Base-by-base conservation (phyloP, 2,329 filamentous ascomycete species). In the Conoideocrella luteorostrata region DNA sequence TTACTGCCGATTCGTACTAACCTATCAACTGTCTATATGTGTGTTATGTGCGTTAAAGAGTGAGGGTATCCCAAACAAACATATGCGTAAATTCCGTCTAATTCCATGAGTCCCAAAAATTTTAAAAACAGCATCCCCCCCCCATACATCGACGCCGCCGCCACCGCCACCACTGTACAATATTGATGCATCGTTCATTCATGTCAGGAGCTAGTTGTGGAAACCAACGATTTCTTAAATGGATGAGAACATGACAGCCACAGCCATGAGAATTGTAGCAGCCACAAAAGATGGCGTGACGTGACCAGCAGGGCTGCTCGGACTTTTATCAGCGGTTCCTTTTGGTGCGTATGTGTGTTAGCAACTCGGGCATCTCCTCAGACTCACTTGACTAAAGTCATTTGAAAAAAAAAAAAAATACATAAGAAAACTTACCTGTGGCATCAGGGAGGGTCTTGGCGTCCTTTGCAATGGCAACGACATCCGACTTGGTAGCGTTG, bases 401-500 rank as follows among this genome's bases (percentile, higher is more conserved):
- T n/a, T n/a, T n/a, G n/a, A n/a, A n/a, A n/a, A n/a, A 9, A 17
- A 12, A 13, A 5, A 13, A 2, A 28, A n/a, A n/a, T 2, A 3
- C 2, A 13, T 10, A 17, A 12, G 18, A 35, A 15, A 34, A 51
- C 58, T 52, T 53, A 58, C 65, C 74, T 20, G 59, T 68, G 18
- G 67, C 59, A 10, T 57, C 57, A 5, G 74, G 71, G 13, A 78
- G 57, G 5, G 59, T 56, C 10, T 57, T 62, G 37, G 59, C 60
- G 38, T 53, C 52, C 11, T 56, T 57, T 20, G 57, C 56, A 47
- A 80, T 67, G 53, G 72, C 69, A 30, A 76, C 54, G 17, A 79
- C 53, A 46, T 67, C 65, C 37, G 61, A 66, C 18, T 59, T 55
- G 23, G 65, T 68, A 47, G 62, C 62, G 54, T 74, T 71, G 42